These are phyloP conservation scores for Kandelia obovata DNA, from an alignment of 345 rosid species.

Conservation along the genomic window DNA sequence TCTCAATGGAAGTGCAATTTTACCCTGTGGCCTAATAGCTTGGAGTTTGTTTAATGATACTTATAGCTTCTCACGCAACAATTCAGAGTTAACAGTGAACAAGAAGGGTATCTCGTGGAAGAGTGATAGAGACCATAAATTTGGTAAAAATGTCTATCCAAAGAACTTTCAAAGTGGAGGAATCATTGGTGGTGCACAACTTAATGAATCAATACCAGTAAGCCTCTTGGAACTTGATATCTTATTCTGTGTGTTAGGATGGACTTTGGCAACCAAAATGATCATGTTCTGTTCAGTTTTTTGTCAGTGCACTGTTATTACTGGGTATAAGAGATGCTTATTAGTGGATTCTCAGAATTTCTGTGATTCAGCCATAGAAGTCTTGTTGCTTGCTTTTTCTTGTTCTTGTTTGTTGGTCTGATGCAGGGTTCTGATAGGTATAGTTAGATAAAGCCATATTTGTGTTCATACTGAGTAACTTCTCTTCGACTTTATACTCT, in stretches of 20 bases:
- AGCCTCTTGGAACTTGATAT: conserved; percentile 23
- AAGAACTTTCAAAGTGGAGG: conserved; percentile 68
- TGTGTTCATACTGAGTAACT: too few species aligned
- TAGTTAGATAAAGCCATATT: too few species aligned
- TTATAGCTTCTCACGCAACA: conserved; percentile 51
- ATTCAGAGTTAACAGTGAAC: conserved; percentile 46
- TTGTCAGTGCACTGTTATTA: too few species aligned
- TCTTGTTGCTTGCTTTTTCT: too few species aligned
- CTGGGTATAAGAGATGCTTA: too few species aligned
- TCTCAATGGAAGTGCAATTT: conserved; percentile 39
- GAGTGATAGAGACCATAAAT: conserved; percentile 90
- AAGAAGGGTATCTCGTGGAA: conserved; percentile 84
- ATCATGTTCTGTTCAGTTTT: too few species aligned
- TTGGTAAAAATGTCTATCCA: conserved; percentile 76
- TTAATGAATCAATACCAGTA: conserved; percentile 52
- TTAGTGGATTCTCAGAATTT: too few species aligned
- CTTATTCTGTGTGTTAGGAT: background rate
- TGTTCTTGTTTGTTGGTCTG: too few species aligned
- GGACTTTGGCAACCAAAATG: too few species aligned
- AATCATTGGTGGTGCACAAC: conserved; percentile 56
- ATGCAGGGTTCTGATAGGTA: too few species aligned
- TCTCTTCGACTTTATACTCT: too few species aligned
- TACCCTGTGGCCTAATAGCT: conserved; percentile 98
- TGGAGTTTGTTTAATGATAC: conserved; percentile 99
- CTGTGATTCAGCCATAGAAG: too few species aligned